These are phyloP conservation scores for Chaetomium tenue DNA, from an alignment of 495 filamentous ascomycete genomes.

Conservation along the genomic window DNA sequence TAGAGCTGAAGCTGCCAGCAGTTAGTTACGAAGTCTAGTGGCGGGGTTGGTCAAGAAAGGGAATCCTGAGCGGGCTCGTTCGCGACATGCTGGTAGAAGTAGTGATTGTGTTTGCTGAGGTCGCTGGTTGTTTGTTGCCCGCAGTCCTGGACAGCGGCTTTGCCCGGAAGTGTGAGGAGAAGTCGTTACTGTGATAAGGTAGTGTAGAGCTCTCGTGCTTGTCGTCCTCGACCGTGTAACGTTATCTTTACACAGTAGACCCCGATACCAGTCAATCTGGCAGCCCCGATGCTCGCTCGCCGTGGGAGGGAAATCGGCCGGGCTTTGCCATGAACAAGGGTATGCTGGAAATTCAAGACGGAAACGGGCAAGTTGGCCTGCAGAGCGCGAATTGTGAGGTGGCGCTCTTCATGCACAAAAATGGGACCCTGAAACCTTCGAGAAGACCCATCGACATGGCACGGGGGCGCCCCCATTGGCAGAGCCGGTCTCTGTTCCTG, in stretches of 20 bases:
- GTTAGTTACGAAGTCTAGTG: background rate
- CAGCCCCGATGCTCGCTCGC: background rate
- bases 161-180: too few species aligned
- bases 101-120: background rate
- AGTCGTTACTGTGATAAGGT: too few species aligned
- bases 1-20: background rate
- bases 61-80: background rate
- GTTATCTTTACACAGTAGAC: background rate
- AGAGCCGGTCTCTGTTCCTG: slow-evolving; percentile 25
- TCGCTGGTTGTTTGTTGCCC: background rate
- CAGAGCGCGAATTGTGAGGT: slow-evolving; percentile 16
- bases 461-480: slow-evolving; percentile 28
- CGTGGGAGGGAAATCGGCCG: background rate
- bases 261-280: slow-evolving; percentile 1
- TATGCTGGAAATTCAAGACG: background rate
- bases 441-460: slow-evolving; percentile 32
- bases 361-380: slow-evolving; percentile 15
- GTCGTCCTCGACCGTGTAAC: background rate
- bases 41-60: background rate
- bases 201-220: too few species aligned
- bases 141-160: background rate
- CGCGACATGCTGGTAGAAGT: background rate
- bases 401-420: slow-evolving; percentile 18
- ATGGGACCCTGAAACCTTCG: slow-evolving; percentile 30
- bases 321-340: background rate